Conservation (phyloP, 306 rosid genomes). For the Pachyrhizus erosus region DNA sequence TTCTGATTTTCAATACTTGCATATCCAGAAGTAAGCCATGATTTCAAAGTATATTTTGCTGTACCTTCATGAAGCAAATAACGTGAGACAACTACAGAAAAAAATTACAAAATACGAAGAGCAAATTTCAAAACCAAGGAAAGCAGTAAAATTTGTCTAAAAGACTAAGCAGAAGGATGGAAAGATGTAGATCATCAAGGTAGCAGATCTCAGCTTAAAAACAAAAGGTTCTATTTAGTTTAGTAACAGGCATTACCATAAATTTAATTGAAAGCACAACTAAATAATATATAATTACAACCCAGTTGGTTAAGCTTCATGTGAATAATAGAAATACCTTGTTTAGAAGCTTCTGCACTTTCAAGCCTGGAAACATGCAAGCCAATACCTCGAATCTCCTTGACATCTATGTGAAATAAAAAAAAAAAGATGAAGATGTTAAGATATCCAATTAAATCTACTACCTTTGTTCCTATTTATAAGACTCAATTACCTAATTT, state of each 20-base stretch:
- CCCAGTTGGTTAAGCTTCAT: conserved; percentile 3
- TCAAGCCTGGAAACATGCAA: conserved; percentile 93
- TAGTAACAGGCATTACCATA: background rate
- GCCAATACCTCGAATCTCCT: conserved; percentile 96
- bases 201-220: conserved; percentile 36
- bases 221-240: conserved; percentile 9
- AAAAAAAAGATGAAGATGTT: conserved; percentile 37
- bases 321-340: conserved; percentile 59
- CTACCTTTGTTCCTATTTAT: too few species aligned
- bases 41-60: conserved; percentile 63
- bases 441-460: conserved; percentile 25
- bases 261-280: background rate
- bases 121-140: conserved; percentile 21
- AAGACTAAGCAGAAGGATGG: background rate
- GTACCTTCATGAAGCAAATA: conserved; percentile 53
- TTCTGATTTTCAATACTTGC: conserved; percentile 50
- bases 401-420: conserved; percentile 65
- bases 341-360: conserved; percentile 66
- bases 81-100: conserved; percentile 12
- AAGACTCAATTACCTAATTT: too few species aligned
- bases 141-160: conserved; percentile 4
- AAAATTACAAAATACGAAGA: background rate
- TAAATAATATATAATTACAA: conserved; percentile 25
- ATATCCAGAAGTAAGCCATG: conserved; percentile 76
- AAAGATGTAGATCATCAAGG: conserved; percentile 2